phyloP scores from a whole-genome alignment of 2,329 filamentous ascomycete species.

The Furcasterigmium furcatum region DNA sequence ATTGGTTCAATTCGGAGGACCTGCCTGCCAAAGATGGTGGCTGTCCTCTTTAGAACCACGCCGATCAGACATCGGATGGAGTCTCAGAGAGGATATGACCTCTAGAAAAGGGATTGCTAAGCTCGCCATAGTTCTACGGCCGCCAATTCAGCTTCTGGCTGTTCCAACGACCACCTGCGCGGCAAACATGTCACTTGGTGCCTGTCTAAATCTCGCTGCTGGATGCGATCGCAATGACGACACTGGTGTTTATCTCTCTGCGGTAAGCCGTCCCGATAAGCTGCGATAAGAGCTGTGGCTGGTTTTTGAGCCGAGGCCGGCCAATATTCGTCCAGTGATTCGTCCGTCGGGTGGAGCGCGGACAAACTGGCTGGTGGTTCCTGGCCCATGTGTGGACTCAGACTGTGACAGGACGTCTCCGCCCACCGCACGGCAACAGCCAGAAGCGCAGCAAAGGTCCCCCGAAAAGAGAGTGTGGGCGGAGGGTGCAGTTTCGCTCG shows the following conservation, averaged over 20 bases:
- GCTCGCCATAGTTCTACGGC: too few species aligned
- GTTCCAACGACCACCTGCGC: too few species aligned
- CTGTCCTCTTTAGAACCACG: background rate
- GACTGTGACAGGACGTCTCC: slow-evolving; percentile 1
- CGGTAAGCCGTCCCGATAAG: background rate
- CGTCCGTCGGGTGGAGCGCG: background rate
- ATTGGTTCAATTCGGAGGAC: too few species aligned
- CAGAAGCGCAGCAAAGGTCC: background rate
- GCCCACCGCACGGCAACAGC: background rate
- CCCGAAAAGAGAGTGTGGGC: too few species aligned
- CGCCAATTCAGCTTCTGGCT: too few species aligned
- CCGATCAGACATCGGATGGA: too few species aligned
- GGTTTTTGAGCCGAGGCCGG: background rate
- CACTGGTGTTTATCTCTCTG: background rate
- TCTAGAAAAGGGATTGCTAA: too few species aligned
- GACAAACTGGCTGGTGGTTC: background rate
- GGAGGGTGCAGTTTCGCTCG: background rate
- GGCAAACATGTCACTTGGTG: too few species aligned
- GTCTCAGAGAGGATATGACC: too few species aligned
- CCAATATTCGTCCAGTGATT: background rate
- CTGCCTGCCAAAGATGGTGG: too few species aligned
- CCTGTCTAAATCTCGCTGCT: too few species aligned
- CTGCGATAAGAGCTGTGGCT: background rate
- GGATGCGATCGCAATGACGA: background rate
- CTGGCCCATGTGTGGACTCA: background rate